Base-by-base conservation (phyloP, 2,329 filamentous ascomycete genomes). In the Coniochaeta pulveracea region DNA sequence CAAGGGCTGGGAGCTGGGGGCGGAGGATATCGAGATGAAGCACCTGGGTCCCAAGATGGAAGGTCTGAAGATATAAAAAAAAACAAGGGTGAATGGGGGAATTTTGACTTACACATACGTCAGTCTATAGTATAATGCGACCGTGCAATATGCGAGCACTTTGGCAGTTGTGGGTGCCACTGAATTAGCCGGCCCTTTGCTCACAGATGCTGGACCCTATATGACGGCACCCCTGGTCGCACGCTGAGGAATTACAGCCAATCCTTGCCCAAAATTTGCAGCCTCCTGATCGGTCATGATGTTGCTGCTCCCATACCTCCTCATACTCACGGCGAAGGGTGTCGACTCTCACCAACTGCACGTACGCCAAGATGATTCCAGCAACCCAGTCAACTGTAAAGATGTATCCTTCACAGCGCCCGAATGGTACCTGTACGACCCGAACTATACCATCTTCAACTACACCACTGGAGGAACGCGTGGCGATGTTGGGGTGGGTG, bases 1-100 rank as follows among this genome's bases (percentile, higher is more conserved):
- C 9, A 48, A 48, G 26, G 51, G 49, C 10, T 54, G 49, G 46
- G 51, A 52, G 37, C 40, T 52, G 34, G 43, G 40, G 10, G 37
- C 30, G 18, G 37, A 44, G 8, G 46, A 46, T 34, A 19, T 40
- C 21, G 45, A 47, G 21, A 31, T 46, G 33, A 37, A 36, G n/a
- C 25, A 29, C 4, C 39, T 41, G 21, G 39, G 29, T 10, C 37
- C 39, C 9, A 33, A 33, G 6, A 3, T 14, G n/a, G n/a, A n/a
- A n/a, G n/a, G n/a, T n/a, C n/a, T n/a, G n/a, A n/a, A n/a, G n/a
- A n/a, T n/a, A n/a, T n/a, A n/a, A n/a, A n/a, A n/a, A n/a, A n/a
- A n/a, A n/a, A n/a, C n/a, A n/a, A n/a, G n/a, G n/a, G n/a, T n/a
- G n/a, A n/a, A n/a, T n/a, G n/a, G n/a, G n/a, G n/a, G n/a, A n/a